Conservation (phyloP, 495 filamentous ascomycete species). For the Jackrogersella minutella region DNA sequence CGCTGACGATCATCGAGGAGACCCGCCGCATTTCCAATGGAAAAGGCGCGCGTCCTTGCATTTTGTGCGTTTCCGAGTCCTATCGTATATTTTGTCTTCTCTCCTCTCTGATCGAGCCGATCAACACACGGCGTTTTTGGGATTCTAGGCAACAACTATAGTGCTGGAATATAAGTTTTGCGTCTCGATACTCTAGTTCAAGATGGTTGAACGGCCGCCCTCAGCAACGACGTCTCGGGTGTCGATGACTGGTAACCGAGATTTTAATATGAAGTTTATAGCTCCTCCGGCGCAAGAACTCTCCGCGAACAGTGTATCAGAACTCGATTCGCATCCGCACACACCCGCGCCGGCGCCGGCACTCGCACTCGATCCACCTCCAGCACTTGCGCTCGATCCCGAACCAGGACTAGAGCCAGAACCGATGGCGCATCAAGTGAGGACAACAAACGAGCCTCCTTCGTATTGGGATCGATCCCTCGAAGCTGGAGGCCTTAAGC, state of each 20-base stretch:
- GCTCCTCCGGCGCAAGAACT: too few relatives aligned
- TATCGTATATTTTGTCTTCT: constrained; percentile 2
- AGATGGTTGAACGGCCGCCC: constrained; percentile 26
- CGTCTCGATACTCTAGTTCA: not conserved
- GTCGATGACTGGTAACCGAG: constrained; percentile 32
- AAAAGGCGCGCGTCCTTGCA: not conserved
- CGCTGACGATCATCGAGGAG: constrained; percentile 20
- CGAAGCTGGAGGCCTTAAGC: not conserved
- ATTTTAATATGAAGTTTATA: constrained; percentile 37
- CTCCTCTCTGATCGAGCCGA: not conserved
- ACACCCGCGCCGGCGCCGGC: not conserved
- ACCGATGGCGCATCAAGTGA: too few relatives aligned
- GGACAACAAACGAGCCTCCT: not conserved
- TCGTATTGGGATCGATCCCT: constrained; percentile 20
- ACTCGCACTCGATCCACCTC: too few relatives aligned
- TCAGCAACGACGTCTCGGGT: constrained; percentile 35
- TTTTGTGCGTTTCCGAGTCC: not conserved
- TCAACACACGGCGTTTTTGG: too few relatives aligned
- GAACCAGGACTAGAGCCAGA: not conserved
- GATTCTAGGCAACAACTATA: not conserved
- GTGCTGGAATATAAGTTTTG: not conserved
- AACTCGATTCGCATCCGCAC: not conserved
- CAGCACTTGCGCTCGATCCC: too few relatives aligned
- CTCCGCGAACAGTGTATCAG: too few relatives aligned
- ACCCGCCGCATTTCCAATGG: not conserved